phyloP scores from a whole-genome alignment of 2,329 filamentous ascomycete genomes.

The Colletotrichum scovillei region DNA sequence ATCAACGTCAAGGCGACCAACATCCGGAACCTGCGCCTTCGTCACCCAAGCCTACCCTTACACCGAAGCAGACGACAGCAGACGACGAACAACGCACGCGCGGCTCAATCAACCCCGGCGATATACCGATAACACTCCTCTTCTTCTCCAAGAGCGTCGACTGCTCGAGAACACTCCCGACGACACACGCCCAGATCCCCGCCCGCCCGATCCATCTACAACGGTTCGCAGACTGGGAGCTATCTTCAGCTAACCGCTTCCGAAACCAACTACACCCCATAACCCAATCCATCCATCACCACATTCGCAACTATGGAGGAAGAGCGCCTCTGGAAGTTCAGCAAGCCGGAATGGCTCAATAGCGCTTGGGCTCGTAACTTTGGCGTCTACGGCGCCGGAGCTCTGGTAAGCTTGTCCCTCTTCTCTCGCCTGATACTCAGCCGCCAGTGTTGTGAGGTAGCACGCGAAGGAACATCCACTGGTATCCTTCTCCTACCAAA shows the following conservation, averaged over 20 bases:
- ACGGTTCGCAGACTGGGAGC: constrained; percentile 15
- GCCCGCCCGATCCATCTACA: constrained; percentile 15
- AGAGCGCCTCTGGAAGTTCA: constrained; percentile 75
- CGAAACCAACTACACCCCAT: background rate
- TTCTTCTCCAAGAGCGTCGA: background rate
- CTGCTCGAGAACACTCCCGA: background rate
- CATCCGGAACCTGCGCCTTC: background rate
- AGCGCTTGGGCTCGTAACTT: constrained; percentile 72
- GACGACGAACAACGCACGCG: constrained; percentile 2
- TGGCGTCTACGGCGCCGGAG: constrained; percentile 72
- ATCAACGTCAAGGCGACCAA: constrained; percentile 35
- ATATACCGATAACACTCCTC: background rate
- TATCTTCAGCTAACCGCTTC: background rate
- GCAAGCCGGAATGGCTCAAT: constrained; percentile 74
- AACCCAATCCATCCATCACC: constrained; percentile 1
- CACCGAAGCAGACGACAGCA: constrained; percentile 2
- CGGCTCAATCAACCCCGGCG: background rate
- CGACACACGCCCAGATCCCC: background rate
- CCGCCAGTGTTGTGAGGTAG: background rate
- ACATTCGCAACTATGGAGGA: constrained; percentile 63
- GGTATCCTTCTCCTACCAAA: background rate
- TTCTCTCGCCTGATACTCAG: background rate
- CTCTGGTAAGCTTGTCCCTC: constrained; percentile 61
- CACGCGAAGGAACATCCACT: background rate
- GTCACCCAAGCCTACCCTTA: constrained; percentile 12